These are phyloP conservation scores for Geosmithia putterillii DNA, from an alignment of 2,329 filamentous ascomycete species.

Conservation along the genomic window DNA sequence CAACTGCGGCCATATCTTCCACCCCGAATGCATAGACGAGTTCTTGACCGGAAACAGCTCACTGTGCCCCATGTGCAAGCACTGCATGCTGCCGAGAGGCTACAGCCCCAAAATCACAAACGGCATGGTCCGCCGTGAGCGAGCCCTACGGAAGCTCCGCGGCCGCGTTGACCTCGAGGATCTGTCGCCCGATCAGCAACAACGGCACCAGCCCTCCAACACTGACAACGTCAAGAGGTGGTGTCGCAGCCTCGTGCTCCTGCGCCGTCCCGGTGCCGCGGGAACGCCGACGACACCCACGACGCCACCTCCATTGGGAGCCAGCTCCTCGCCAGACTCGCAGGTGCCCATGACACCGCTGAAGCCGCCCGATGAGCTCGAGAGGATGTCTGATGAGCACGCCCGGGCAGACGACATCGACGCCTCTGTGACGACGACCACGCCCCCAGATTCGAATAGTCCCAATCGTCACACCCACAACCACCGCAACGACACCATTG, in stretches of 20 bases:
- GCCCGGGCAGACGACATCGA: no score
- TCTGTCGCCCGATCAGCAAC: slow-evolving; percentile 2
- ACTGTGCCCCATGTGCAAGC: slow-evolving; percentile 84
- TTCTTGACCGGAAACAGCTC: slow-evolving; percentile 71
- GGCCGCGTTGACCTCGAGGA: slow-evolving; percentile 35
- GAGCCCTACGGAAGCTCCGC: slow-evolving; percentile 50
- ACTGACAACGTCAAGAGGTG: no score
- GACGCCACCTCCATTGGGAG: no score
- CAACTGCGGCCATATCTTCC: slow-evolving; percentile 85
- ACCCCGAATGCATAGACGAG: slow-evolving; percentile 80
- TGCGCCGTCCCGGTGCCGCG: no score
- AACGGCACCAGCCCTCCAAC: no score
- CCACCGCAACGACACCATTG: background rate
- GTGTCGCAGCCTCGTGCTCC: no score
- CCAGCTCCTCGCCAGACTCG: background rate
- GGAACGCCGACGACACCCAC: no score
- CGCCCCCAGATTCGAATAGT: no score
- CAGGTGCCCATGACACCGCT: slow-evolving; percentile 15
- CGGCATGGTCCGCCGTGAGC: slow-evolving; percentile 73
- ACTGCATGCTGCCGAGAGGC: slow-evolving; percentile 59
- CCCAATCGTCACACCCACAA: background rate
- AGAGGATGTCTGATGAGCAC: background rate
- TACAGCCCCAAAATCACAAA: slow-evolving; percentile 66
- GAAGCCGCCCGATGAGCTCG: slow-evolving; percentile 1
- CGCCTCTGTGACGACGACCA: no score